Evolutionary conservation across 352 stramenopile species (phyloP), one percentile per base, ranked within the genome.

Genomic region (Globisporangium viniferum): DNA sequence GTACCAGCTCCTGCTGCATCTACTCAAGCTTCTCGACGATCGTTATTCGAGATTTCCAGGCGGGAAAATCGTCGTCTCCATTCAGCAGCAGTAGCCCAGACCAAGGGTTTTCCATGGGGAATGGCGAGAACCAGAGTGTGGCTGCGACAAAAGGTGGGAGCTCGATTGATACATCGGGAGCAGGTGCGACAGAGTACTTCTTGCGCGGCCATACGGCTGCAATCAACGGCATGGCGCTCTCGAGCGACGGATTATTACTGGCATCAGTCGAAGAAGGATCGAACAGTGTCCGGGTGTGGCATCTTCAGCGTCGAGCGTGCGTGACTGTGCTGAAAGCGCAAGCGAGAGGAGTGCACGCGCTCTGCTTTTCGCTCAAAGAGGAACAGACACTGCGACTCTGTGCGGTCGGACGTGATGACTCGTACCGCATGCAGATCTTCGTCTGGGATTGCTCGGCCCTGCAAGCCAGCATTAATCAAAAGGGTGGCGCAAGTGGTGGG

Each of bases 1-100:
- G 78, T 10, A 67, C 73, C 15, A 48, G 14, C 4, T 76, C 72
- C 2, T 72, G 71, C 0, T 94, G 80, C 59, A 67, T 92, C 12
- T 92, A 92, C 54, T 70, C 84, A 18, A 88, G 77, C 31, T 77
- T 79, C 46, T 89, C 84, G 27, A 91, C 84, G 18, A 86, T 94
- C 60, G 62, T 93, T 27, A 55, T 90, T 20, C 73, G 82, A 20
- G 70, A 80, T n/a, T 79, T 83, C 48, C 62, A 55, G 4, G 54
- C 61, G 51, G 67, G 24, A 6, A 18, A 24, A 20, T 59, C 22
- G 41, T 64, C 39, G 20, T 18, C 29, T n/a, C 39, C 59, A 64
- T 39, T 55, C 15, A 31, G 9, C 15, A 31, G 12, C 20, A 12
- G 24, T 12, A 24, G 2, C 3, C 22, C 20, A 29, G 6, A 31